These are phyloP conservation scores for Phytopythium vexans DNA, from an alignment of 352 stramenopile genomes.

Conservation along the genomic window DNA sequence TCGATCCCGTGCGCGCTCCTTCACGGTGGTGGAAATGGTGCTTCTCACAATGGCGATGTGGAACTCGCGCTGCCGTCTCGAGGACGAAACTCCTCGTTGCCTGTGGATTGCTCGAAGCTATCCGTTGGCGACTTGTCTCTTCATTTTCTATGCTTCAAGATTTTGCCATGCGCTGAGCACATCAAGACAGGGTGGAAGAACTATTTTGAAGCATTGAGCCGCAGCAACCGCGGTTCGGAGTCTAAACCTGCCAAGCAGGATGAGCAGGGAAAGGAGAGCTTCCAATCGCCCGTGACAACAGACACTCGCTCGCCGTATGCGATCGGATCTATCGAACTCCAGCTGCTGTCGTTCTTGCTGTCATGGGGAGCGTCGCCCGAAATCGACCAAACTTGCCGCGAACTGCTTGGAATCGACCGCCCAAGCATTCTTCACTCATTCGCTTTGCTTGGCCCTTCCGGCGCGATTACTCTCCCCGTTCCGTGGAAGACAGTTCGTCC, in stretches of 20 bases:
- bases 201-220: slow-evolving; percentile 43
- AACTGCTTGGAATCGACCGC: slow-evolving; percentile 51
- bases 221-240: neutral
- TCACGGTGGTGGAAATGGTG: slow-evolving; percentile 38
- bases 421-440: slow-evolving; percentile 62
- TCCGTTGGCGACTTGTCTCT: slow-evolving; percentile 47
- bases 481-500: slow-evolving; percentile 34
- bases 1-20: slow-evolving; percentile 51
- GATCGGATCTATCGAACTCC: slow-evolving; percentile 65
- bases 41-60: slow-evolving; percentile 5
- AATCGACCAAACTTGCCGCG: slow-evolving; percentile 60
- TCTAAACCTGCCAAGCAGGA: no score
- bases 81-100: neutral
- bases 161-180: slow-evolving; percentile 60
- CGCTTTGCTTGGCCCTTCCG: slow-evolving; percentile 47
- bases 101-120: slow-evolving; percentile 51
- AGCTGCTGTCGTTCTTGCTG: slow-evolving; percentile 70
- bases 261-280: no score
- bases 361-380: slow-evolving; percentile 66
- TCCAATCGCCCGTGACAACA: no score
- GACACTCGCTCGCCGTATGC: slow-evolving; percentile 40
- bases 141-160: slow-evolving; percentile 62
- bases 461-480: slow-evolving; percentile 69
- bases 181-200: slow-evolving; percentile 70
- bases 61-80: neutral